These are phyloP conservation scores for Hypoxylon crocopeplum DNA, from an alignment of 495 filamentous ascomycete species.

Conservation along the genomic window DNA sequence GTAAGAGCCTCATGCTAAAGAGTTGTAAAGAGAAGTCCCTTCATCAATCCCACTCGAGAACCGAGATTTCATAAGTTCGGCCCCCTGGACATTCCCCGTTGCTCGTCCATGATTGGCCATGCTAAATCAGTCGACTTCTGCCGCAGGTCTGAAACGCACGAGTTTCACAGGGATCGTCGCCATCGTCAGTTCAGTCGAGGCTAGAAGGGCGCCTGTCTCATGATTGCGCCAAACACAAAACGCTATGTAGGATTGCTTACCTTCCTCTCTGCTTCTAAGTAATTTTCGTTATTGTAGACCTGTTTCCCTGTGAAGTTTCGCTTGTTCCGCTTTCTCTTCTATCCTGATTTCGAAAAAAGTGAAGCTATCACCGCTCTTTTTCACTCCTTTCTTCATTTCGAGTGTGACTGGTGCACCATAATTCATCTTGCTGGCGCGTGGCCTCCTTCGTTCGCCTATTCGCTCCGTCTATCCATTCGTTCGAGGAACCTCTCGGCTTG, in stretches of 20 bases:
- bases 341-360: conserved; percentile 33
- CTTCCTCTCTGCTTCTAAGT: conserved; percentile 9
- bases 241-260: conserved; percentile 29
- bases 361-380: conserved; percentile 35
- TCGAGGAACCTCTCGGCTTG: conserved; percentile 20
- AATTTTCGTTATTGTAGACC: conserved; percentile 16
- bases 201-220: conserved; percentile 20
- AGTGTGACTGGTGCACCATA: conserved; percentile 45
- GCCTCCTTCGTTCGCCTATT: conserved; percentile 18
- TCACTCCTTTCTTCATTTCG: conserved; percentile 10
- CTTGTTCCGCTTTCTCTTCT: conserved; percentile 22
- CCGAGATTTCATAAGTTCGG: conserved; percentile 14
- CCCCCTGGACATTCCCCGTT: conserved; percentile 2
- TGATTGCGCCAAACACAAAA: conserved; percentile 19
- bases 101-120: conserved; percentile 28
- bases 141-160: conserved; percentile 49
- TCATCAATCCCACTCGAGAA: conserved; percentile 9
- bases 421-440: conserved; percentile 28
- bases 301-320: conserved; percentile 7
- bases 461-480: conserved; percentile 14
- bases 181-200: conserved; percentile 33
- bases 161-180: conserved; percentile 39
- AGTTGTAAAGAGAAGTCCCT: conserved; percentile 4
- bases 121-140: conserved; percentile 46
- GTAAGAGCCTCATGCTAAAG: too few species aligned